These are phyloP conservation scores for Penicillium freii DNA, from an alignment of 2,329 filamentous ascomycete species.

Conservation along the genomic window DNA sequence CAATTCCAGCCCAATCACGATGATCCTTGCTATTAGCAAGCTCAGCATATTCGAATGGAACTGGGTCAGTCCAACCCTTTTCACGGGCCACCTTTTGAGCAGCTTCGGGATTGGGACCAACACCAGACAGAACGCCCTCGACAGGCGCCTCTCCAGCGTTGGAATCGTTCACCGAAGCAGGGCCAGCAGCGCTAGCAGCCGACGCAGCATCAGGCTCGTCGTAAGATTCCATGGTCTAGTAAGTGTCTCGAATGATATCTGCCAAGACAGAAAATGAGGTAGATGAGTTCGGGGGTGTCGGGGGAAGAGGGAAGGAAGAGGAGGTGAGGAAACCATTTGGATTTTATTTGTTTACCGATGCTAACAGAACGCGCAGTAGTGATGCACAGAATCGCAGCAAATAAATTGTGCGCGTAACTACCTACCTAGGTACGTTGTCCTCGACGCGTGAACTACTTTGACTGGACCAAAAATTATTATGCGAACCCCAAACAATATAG, in stretches of 20 bases:
- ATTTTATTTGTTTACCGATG: neutral
- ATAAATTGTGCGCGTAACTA: no score
- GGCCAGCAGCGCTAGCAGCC: neutral
- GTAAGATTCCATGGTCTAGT: neutral
- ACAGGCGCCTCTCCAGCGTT: neutral
- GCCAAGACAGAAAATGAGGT: neutral
- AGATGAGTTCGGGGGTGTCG: neutral
- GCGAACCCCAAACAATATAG: neutral
- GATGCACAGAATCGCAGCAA: neutral
- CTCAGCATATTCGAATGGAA: conserved; percentile 38
- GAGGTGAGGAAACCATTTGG: neutral
- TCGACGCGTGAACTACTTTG: neutral
- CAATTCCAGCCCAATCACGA: conserved; percentile 55
- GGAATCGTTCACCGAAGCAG: neutral
- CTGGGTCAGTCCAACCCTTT: conserved; percentile 40
- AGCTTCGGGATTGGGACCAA: conserved; percentile 19
- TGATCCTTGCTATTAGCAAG: conserved; percentile 28
- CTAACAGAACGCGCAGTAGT: no score
- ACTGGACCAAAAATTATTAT: no score
- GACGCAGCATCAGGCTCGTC: neutral
- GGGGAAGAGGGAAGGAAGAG: neutral
- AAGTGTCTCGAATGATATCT: no score
- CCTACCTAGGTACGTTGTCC: no score
- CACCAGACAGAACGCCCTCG: neutral
- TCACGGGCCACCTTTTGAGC: conserved; percentile 30